These are phyloP conservation scores for Cryptococcus sp. DNA, from an alignment of 1,284 basidiomycete species.

Conservation along the genomic window DNA sequence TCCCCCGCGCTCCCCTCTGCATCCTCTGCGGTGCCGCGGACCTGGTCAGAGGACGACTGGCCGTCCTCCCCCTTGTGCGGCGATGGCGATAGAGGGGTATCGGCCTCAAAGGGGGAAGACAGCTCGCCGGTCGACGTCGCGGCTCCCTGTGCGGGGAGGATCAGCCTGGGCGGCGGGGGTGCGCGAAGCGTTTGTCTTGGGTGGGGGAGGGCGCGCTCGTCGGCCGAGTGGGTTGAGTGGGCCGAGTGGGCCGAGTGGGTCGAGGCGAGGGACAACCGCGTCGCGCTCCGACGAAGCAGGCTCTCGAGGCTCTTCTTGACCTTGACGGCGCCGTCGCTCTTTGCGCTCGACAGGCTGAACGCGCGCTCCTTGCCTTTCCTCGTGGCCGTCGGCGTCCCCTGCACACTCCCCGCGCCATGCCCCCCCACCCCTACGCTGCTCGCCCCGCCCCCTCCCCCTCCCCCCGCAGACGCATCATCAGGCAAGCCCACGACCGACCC, in stretches of 20 bases:
- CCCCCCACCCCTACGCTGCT: too few relatives aligned
- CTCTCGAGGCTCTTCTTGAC: slow-evolving; percentile 28
- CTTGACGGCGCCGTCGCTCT: slow-evolving; percentile 28
- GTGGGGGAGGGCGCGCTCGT: not conserved
- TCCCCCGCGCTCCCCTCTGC: not conserved
- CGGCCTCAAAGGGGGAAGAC: slow-evolving; percentile 12
- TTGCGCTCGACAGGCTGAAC: slow-evolving; percentile 28
- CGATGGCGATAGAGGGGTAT: slow-evolving; percentile 9
- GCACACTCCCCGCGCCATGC: too few relatives aligned
- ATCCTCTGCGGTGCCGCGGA: not conserved
- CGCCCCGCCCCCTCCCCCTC: too few relatives aligned
- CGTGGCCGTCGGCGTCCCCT: slow-evolving; percentile 7
- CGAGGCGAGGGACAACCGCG: slow-evolving; percentile 2
- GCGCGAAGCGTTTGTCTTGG: not conserved
- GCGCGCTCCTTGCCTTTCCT: slow-evolving; percentile 41
- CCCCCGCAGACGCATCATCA: not conserved
- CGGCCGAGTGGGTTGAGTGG: not conserved
- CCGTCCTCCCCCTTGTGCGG: slow-evolving; percentile 7
- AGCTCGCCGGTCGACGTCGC: slow-evolving; percentile 5
- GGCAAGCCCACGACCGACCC: not conserved
- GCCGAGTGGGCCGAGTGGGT: not conserved
- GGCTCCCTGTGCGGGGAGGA: not conserved
- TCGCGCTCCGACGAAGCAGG: slow-evolving; percentile 13
- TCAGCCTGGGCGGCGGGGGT: slow-evolving; percentile 7
- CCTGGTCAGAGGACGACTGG: too few relatives aligned